Percentiles rank a stretch among this genome's conserved stretches.
These are phyloP conservation scores for Populus trichocarpa DNA, from an alignment of 441 rosid species.

Conservation along the genomic window DNA sequence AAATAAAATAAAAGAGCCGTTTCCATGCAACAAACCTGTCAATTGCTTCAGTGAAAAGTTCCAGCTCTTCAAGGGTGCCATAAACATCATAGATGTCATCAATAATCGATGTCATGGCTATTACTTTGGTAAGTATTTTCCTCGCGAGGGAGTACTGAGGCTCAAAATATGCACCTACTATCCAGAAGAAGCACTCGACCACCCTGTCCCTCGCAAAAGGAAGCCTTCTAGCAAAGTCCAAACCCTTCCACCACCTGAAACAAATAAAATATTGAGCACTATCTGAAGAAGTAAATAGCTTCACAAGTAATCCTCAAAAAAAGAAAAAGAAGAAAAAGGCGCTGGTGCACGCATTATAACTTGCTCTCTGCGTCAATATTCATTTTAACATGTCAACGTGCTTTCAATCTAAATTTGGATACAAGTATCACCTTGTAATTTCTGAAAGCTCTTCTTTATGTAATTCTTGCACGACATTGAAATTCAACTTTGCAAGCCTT, in stretches of 20 bases:
- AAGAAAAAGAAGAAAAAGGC: too few relatives aligned
- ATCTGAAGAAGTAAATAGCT: too few relatives aligned
- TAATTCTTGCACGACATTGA: neutral
- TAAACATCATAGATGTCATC: neutral
- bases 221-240: neutral
- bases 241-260: constrained; percentile 1
- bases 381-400: neutral
- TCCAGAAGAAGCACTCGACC: neutral
- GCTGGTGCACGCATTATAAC: too few relatives aligned
- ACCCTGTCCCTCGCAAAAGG: neutral
- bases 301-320: too few relatives aligned
- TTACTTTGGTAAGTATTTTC: neutral
- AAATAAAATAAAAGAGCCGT: neutral
- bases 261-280: neutral
- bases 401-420: neutral
- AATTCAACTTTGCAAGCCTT: neutral
- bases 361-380: neutral
- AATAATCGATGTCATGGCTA: neutral
- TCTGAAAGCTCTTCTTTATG: neutral
- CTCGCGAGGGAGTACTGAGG: neutral
- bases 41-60: neutral
- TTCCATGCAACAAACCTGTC: neutral
- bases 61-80: neutral
- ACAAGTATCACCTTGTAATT: neutral
- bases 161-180: neutral